Base-by-base conservation (phyloP, 1,139 yeast genomes). In the Protomyces arabidopsidicola region DNA sequence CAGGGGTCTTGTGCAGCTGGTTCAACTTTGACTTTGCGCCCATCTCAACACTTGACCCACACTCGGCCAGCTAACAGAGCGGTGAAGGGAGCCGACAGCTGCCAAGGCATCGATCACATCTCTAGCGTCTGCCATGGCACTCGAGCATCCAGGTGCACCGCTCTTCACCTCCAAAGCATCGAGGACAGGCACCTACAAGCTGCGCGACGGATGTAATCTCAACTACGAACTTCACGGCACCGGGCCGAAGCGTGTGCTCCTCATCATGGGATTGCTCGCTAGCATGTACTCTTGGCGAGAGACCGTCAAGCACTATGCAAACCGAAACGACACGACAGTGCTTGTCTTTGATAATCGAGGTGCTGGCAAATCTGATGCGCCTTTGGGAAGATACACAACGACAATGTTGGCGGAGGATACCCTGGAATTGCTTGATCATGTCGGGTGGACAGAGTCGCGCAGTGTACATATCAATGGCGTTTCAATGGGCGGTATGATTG, bases 401-500 rank as follows among this genome's bases (percentile, higher is more conserved):
- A 38, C 48, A 14, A 53, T 60, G 58, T 9, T 60, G 48, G 63
- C 63, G 10, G 34, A 53, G 12, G 63, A 60, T 36, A 53, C 50
- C 10, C 34, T 60, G 22, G 58, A 60, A 18, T 50, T 60, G 50
- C 58, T 60, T 10, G 63, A 60, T n/a, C 54, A 54, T 24, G 18
- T 60, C 12, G 63, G 63, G 9, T 60, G 63, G 63, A 54, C 36
- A 16, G 59, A 53, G 27, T 45, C 45, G 36, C 27, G 54, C 36
- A 45, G 50, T 31, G 38, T 60, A 2, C 63, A 60, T 35, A 50
- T 60, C 9, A 54, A 53, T 27, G 63, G 63, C 16, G 45, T 60
- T 14, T 60, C 63, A 38, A 60, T 60, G 63, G 63, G 63, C 18
- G 63, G 63, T 8, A 60, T 60, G 63, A 60, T 60, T 35, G 50